These are phyloP conservation scores for Apiospora hydei DNA, from an alignment of 2,329 filamentous ascomycete genomes.

Conservation along the genomic window DNA sequence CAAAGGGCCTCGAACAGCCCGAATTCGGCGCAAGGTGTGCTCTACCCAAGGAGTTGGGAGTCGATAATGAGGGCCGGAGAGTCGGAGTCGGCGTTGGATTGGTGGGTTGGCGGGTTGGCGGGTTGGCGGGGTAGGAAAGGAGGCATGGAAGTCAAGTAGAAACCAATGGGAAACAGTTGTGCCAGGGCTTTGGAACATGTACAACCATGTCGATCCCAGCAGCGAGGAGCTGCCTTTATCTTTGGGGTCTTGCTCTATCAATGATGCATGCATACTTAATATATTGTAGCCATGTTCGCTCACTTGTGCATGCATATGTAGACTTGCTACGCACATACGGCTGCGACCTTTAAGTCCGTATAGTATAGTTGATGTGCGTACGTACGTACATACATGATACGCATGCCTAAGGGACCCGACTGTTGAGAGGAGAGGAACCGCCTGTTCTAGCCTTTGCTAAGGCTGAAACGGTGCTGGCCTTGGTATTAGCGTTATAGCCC, in stretches of 20 bases:
- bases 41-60: not conserved
- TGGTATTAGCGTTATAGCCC: not conserved
- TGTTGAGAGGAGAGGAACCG: conserved; percentile 1
- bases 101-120: not conserved
- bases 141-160: not conserved
- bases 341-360: not conserved
- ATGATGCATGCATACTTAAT: not conserved
- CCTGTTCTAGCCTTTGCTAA: conserved; percentile 11
- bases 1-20: not conserved
- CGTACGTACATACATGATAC: conserved; percentile 24
- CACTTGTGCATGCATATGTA: conserved; percentile 14
- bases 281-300: conserved; percentile 3
- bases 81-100: not conserved
- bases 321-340: not conserved
- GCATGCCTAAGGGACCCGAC: not conserved
- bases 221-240: not conserved
- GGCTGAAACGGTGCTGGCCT: conserved; percentile 14
- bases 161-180: not conserved
- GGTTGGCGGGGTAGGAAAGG: not conserved
- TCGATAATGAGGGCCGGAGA: not conserved
- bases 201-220: not conserved
- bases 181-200: not conserved
- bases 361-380: not conserved
- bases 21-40: not conserved
- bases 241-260: not conserved